Evolutionary conservation across 2,329 filamentous ascomycete species (phyloP), one percentile per base, ranked within the genome.

Genomic region (Leptographium wingfieldii): DNA sequence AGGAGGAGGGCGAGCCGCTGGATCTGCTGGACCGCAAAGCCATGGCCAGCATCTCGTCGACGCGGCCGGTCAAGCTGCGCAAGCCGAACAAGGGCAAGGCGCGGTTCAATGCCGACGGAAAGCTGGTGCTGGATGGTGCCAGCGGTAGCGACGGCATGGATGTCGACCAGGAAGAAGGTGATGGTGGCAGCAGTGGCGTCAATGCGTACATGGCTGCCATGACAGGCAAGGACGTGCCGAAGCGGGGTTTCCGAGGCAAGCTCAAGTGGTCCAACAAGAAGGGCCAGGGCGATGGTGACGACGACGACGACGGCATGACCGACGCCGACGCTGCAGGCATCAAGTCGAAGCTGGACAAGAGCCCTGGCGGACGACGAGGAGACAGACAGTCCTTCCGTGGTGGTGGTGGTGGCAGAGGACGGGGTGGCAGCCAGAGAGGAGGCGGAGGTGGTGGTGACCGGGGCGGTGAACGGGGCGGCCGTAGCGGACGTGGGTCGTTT

Each of bases 1-100:
- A 97, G 75, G 88, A 95, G 63, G 90, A 95, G 61, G 89, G 95
- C 67, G 94, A 97, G 71, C 94, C 94, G 1, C 85, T 99, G 51
- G 94, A 99, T 75, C 81, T 99, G 54, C 82, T 99, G 19, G 92
- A 94, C 68, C 88, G 90, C 63, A 87, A 86, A 69, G 90, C 92
- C 10, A 82, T 99, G 51, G 92, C 90, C 59, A 94, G 90, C 70
- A 96, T 99, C 68, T 96, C 92, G 3, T 90, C 89, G 5, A 96
- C 90, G 12, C 92, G 91, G 72, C 92, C 92, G 3, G 73, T 81
- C 59, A 86, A 84, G 69, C 73, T 80, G 65, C 81, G 81, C 69
- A 78, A 80, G 67, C 77, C 77, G 58, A 81, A 74, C 51, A 83
- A 80, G 70, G 80, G 77, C 57, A 88, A 86, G 72, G 85, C 85